Percentiles rank a stretch among this genome's conserved stretches.
Conservation (phyloP, 2,329 filamentous ascomycete species). For the Aaosphaeria pasadenensis region DNA sequence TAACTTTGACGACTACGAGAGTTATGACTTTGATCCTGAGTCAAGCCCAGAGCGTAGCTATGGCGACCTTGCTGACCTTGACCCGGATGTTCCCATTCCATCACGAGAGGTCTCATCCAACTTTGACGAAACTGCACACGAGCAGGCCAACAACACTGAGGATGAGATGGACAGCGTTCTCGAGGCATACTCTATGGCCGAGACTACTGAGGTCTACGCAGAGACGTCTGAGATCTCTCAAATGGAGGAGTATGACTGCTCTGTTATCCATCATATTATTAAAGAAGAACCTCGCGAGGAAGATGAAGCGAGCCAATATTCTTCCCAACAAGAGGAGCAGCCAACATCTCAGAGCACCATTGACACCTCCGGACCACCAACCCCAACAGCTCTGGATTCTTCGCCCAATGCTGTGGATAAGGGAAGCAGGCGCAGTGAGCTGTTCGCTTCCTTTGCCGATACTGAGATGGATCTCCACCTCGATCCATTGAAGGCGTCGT, state of each 20-base stretch:
- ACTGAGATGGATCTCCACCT: slow-evolving; percentile 56
- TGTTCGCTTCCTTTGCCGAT: slow-evolving; percentile 50
- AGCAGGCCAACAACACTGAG: slow-evolving; percentile 60
- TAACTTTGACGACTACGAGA: slow-evolving; percentile 49
- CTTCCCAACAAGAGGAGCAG: slow-evolving; percentile 40
- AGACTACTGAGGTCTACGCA: slow-evolving; percentile 59
- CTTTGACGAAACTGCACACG: slow-evolving; percentile 57
- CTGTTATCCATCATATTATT: slow-evolving; percentile 55
- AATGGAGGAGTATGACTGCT: slow-evolving; percentile 44
- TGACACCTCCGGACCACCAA: slow-evolving; percentile 44
- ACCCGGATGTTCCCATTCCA: slow-evolving; percentile 87
- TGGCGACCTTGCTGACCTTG: slow-evolving; percentile 56
- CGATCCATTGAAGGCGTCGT: slow-evolving; percentile 51
- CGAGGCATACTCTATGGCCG: slow-evolving; percentile 61
- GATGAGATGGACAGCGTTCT: slow-evolving; percentile 45
- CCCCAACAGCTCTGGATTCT: slow-evolving; percentile 38
- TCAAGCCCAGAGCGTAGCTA: slow-evolving; percentile 58
- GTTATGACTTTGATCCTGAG: slow-evolving; percentile 37
- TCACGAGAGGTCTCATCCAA: slow-evolving; percentile 70
- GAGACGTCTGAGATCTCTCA: slow-evolving; percentile 47
- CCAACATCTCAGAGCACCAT: slow-evolving; percentile 33
- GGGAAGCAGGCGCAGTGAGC: slow-evolving; percentile 34
- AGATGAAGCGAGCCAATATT: slow-evolving; percentile 57
- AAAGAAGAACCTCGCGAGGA: slow-evolving; percentile 28
- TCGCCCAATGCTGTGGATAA: slow-evolving; percentile 27